These are phyloP conservation scores for Amanita pseudoporphyria DNA, from an alignment of 768 basidiomycete species.

Conservation along the genomic window DNA sequence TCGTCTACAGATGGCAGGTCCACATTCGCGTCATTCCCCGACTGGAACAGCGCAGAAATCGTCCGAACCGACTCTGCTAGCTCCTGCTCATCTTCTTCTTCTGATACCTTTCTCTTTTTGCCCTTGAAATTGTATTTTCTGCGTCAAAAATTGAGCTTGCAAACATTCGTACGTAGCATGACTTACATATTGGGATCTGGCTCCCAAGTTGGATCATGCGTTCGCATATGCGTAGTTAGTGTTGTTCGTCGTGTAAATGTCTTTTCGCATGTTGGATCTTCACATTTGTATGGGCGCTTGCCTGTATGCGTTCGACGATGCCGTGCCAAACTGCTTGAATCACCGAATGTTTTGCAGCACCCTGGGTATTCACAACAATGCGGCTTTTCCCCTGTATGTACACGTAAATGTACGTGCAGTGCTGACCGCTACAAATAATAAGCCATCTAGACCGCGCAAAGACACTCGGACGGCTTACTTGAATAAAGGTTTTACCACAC, in stretches of 20 bases:
- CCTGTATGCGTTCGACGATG: slow-evolving; percentile 87
- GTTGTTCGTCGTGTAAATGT: slow-evolving; percentile 84
- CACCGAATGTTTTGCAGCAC: slow-evolving; percentile 82
- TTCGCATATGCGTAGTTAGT: slow-evolving; percentile 79
- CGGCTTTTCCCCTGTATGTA: slow-evolving; percentile 91
- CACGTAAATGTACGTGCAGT: slow-evolving; percentile 78
- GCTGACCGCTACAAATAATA: slow-evolving; percentile 60
- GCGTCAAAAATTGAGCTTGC: slow-evolving; percentile 11
- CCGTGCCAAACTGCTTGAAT: slow-evolving; percentile 85
- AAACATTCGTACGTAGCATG: slow-evolving; percentile 1
- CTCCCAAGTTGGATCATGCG: slow-evolving; percentile 78
- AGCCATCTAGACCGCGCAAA: slow-evolving; percentile 9
- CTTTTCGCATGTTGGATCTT: slow-evolving; percentile 75
- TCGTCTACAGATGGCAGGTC: slow-evolving; percentile 26
- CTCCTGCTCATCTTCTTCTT: slow-evolving; percentile 49
- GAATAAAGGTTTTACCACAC: slow-evolving; percentile 89
- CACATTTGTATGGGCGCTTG: slow-evolving; percentile 81
- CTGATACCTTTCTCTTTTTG: slow-evolving; percentile 48
- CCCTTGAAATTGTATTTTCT: slow-evolving; percentile 77
- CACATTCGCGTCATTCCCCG: slow-evolving; percentile 26
- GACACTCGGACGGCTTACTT: slow-evolving; percentile 38
- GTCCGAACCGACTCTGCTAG: slow-evolving; percentile 68
- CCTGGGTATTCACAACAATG: slow-evolving; percentile 86
- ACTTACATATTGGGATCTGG: slow-evolving; percentile 76
- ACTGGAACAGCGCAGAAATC: slow-evolving; percentile 60